Evolutionary conservation across 1,284 basidiomycete genomes (phyloP).

Genomic region (Sphagnurus paluster): DNA sequence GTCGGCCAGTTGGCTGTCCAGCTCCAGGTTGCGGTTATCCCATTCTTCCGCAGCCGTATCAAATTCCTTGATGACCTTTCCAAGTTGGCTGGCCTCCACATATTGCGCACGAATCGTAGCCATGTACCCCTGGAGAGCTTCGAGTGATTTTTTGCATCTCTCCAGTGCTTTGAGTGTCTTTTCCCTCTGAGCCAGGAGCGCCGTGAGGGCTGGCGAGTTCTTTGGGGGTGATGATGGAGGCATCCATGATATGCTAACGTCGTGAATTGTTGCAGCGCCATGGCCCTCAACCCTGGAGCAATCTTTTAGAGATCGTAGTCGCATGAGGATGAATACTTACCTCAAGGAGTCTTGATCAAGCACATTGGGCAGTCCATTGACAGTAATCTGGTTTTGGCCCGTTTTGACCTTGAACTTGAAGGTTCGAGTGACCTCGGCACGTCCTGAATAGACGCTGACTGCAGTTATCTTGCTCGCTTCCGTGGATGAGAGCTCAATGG

Average conservation of each 20-base stretch:
- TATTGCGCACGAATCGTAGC: constrained; percentile 30
- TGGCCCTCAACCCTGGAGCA: constrained; percentile 27
- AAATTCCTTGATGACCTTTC: constrained; percentile 31
- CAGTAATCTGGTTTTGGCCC: constrained; percentile 33
- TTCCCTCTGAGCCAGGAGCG: constrained; percentile 20
- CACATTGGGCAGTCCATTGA: constrained; percentile 29
- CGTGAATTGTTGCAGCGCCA: constrained; percentile 29
- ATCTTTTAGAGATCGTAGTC: neutral
- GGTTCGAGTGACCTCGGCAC: constrained; percentile 33
- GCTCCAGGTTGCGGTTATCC: constrained; percentile 28
- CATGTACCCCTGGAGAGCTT: constrained; percentile 24
- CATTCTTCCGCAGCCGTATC: constrained; percentile 30
- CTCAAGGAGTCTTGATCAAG: constrained; percentile 32
- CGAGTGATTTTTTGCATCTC: constrained; percentile 22
- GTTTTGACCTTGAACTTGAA: constrained; percentile 29
- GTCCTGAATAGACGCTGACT: constrained; percentile 33
- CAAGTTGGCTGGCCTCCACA: constrained; percentile 28
- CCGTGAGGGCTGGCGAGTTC: constrained; percentile 6
- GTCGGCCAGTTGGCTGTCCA: constrained; percentile 25
- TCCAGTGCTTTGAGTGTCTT: constrained; percentile 22
- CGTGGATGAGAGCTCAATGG: constrained; percentile 20
- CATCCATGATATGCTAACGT: constrained; percentile 23
- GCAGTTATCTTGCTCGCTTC: constrained; percentile 30
- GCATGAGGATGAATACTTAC: constrained; percentile 17
- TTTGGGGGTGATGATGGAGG: constrained; percentile 2